A percentile compares a stretch with the other conserved stretches of the same genome.
phyloP scores from a whole-genome alignment of 2,329 filamentous ascomycete species.

The Cytospora piceae region DNA sequence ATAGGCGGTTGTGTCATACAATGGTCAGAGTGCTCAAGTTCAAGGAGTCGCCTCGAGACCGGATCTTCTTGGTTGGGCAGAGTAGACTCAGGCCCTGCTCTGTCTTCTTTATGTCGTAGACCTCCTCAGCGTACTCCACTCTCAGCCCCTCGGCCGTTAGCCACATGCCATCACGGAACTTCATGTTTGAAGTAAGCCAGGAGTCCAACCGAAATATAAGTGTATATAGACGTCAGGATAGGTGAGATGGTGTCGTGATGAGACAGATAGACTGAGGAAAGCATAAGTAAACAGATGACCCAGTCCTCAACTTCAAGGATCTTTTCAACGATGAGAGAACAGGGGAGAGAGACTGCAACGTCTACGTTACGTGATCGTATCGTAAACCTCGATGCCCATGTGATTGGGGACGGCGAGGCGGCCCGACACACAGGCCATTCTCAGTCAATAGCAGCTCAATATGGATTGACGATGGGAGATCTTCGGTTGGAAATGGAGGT shows the following conservation, averaged over 20 bases:
- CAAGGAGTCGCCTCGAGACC: conserved; percentile 57
- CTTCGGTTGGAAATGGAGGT: conserved; percentile 16
- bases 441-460: conserved; percentile 1
- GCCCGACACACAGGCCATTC: conserved; percentile 21
- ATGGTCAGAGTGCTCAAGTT: conserved; percentile 60
- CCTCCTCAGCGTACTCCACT: conserved; percentile 68
- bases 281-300: neutral
- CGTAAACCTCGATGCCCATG: conserved; percentile 25
- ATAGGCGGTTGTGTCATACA: conserved; percentile 37
- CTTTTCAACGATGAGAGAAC: neutral
- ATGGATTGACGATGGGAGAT: conserved; percentile 24
- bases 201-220: neutral
- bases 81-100: conserved; percentile 56
- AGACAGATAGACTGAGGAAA: neutral
- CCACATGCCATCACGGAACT: conserved; percentile 71
- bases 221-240: neutral
- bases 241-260: neutral
- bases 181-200: conserved; percentile 46
- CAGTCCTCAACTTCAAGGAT: conserved; percentile 1
- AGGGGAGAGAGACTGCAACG: conserved; percentile 15
- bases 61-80: conserved; percentile 61
- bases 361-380: conserved; percentile 17
- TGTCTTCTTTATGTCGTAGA: conserved; percentile 56
- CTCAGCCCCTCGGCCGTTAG: conserved; percentile 62
- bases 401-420: conserved; percentile 34